These are phyloP conservation scores for Lasiodiplodia citricola DNA, from an alignment of 2,329 filamentous ascomycete species.

Conservation along the genomic window DNA sequence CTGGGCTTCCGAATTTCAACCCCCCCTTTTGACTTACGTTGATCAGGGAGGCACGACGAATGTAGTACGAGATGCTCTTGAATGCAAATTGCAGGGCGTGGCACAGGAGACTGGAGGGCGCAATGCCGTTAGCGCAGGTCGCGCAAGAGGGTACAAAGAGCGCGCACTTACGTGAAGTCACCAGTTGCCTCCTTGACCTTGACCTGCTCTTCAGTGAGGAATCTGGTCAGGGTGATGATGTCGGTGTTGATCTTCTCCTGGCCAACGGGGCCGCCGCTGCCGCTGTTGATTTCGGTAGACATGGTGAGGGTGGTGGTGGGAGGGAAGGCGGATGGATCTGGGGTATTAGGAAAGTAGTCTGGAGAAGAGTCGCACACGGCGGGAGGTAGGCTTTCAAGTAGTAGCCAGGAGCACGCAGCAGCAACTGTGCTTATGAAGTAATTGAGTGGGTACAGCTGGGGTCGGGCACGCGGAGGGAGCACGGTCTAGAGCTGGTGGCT, in stretches of 20 bases:
- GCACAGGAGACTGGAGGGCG: conserved; percentile 75
- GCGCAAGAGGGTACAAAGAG: neutral
- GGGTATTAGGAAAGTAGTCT: conserved; percentile 18
- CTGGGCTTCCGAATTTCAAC: neutral
- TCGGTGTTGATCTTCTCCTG: conserved; percentile 89
- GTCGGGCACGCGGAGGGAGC: conserved; percentile 26
- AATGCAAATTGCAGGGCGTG: conserved; percentile 99
- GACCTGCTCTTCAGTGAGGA: conserved; percentile 92
- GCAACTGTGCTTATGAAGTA: conserved; percentile 25
- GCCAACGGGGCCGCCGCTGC: conserved; percentile 59
- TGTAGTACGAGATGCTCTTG: conserved; percentile 99
- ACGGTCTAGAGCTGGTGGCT: conserved; percentile 23
- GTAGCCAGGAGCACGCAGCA: conserved; percentile 6
- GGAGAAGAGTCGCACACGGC: neutral
- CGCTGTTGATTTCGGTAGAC: conserved; percentile 47
- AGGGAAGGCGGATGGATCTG: neutral
- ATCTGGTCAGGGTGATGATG: conserved; percentile 93
- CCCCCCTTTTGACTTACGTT: conserved; percentile 57
- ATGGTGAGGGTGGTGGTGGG: neutral
- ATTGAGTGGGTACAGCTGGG: conserved; percentile 27
- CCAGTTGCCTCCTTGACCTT: conserved; percentile 95
- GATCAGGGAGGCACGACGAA: conserved; percentile 91
- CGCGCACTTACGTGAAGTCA: conserved; percentile 85
- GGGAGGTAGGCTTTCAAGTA: conserved; percentile 22
- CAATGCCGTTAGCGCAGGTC: conserved; percentile 3